Evolutionary conservation across 768 basidiomycete genomes (phyloP).

Genomic region (Kwoniella mangroviensis): DNA sequence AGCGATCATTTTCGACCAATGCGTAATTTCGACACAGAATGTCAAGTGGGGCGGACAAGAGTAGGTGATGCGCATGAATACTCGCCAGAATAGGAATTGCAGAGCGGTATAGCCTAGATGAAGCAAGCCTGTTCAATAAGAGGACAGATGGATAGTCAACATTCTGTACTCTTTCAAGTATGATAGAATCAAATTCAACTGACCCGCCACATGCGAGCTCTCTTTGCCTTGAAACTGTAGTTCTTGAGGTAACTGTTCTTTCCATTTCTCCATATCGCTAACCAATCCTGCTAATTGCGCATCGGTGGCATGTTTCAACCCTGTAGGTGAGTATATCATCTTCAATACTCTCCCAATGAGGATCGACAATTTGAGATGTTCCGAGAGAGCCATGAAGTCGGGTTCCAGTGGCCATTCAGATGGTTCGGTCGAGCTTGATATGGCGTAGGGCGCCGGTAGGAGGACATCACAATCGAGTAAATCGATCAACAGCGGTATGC

Average conservation of each 20-base stretch:
- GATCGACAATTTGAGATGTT: slow-evolving; percentile 88
- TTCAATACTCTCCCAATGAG: slow-evolving; percentile 89
- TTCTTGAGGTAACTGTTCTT: slow-evolving; percentile 73
- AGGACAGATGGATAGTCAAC: background rate
- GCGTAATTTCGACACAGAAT: slow-evolving; percentile 77
- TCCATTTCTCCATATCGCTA: slow-evolving; percentile 68
- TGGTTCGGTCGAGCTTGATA: slow-evolving; percentile 57
- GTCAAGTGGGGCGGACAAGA: slow-evolving; percentile 86
- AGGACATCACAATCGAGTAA: slow-evolving; percentile 95
- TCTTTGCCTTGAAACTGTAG: slow-evolving; percentile 77
- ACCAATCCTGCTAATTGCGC: slow-evolving; percentile 66
- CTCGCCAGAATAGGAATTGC: slow-evolving; percentile 96
- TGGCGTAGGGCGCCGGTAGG: slow-evolving; percentile 83
- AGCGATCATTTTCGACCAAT: slow-evolving; percentile 74
- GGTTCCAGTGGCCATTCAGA: slow-evolving; percentile 62
- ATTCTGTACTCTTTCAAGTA: too few species aligned
- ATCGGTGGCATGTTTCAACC: slow-evolving; percentile 81
- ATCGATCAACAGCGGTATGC: slow-evolving; percentile 95
- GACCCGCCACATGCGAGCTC: slow-evolving; percentile 71
- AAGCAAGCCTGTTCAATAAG: slow-evolving; percentile 70
- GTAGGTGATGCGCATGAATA: slow-evolving; percentile 97
- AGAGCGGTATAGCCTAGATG: slow-evolving; percentile 87
- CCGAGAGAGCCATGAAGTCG: slow-evolving; percentile 59
- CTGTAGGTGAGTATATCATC: slow-evolving; percentile 91
- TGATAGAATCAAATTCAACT: slow-evolving; percentile 34